Percentiles rank a stretch among this genome's conserved stretches.
These are phyloP conservation scores for Acacia confusa DNA, from an alignment of 306 rosid species.

Conservation along the genomic window DNA sequence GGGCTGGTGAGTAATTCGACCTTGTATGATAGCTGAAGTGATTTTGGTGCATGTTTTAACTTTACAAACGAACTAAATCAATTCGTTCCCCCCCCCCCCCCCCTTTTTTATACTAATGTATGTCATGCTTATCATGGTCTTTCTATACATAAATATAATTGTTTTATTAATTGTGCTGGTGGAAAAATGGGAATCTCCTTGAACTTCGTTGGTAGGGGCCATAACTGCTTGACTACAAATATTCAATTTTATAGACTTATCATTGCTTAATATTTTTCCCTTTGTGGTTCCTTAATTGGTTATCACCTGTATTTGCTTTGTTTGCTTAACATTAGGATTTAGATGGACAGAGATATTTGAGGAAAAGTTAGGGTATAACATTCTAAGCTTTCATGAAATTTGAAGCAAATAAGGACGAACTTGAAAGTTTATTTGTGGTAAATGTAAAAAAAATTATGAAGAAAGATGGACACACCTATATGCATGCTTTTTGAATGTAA, in stretches of 20 bases:
- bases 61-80: neutral
- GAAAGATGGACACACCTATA: neutral
- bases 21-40: conserved; percentile 13
- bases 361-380: neutral
- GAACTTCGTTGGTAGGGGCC: neutral
- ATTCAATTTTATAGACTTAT: neutral
- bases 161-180: neutral
- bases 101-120: neutral
- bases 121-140: neutral
- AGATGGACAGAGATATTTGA: neutral
- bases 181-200: neutral
- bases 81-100: neutral
- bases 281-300: neutral
- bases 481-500: neutral
- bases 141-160: neutral
- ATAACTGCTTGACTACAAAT: neutral
- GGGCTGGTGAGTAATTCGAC: conserved; percentile 79
- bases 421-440: neutral
- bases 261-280: neutral
- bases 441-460: too few relatives aligned
- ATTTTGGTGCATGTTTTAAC: neutral
- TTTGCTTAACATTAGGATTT: neutral
- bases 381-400: neutral
- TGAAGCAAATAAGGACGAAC: neutral
- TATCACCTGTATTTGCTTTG: neutral